Evolutionary conservation across 73 alveolate species (phyloP).

Genomic region (Paramecium sexaurelia): DNA sequence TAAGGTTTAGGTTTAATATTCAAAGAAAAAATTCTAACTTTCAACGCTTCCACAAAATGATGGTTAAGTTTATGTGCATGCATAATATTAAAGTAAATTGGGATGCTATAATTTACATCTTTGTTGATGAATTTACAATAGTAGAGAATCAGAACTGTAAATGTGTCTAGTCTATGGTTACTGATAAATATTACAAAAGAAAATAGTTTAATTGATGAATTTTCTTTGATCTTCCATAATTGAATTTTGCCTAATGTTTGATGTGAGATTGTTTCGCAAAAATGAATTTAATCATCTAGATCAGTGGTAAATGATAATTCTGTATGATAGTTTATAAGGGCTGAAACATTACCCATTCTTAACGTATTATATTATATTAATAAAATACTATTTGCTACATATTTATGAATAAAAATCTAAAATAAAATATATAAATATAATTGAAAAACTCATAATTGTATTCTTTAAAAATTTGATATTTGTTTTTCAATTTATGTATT

Average conservation of each 20-base stretch:
- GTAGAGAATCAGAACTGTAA: not conserved
- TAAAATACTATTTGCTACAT: not conserved
- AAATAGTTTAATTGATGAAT: not conserved
- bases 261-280: not conserved
- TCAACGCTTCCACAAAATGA: constrained; percentile 19
- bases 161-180: not conserved
- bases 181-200: not conserved
- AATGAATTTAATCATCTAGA: not conserved
- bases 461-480: no score
- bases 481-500: not conserved
- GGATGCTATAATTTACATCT: not conserved
- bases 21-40: not conserved
- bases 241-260: not conserved
- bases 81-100: not conserved
- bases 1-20: not conserved
- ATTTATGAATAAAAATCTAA: not conserved
- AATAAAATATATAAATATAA: not conserved
- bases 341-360: not conserved
- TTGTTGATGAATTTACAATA: not conserved
- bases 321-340: not conserved
- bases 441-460: not conserved
- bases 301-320: not conserved
- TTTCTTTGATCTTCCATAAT: not conserved
- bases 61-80: not conserved
- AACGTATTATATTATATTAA: not conserved